Evolutionary conservation across 306 rosid species (phyloP).

Genomic region (Pyrus betulifolia): DNA sequence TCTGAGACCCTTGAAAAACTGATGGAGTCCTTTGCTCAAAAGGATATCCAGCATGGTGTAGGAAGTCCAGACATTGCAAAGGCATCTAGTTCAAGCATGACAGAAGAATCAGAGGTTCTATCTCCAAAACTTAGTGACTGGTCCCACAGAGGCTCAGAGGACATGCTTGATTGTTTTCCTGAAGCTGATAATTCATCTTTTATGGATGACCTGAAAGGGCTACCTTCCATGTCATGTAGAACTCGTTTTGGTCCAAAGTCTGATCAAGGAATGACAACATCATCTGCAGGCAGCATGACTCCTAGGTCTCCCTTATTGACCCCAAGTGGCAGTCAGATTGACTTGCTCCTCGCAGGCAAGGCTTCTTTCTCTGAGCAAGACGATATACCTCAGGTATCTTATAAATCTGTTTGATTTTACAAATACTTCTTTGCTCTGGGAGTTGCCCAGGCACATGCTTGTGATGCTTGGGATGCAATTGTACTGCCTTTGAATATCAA

Average conservation of each 20-base stretch:
- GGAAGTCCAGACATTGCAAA: conserved; percentile 97
- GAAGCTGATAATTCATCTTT: conserved; percentile 71
- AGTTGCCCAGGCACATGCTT: not conserved
- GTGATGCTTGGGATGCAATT: not conserved
- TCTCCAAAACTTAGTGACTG: conserved; percentile 96
- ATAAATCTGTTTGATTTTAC: conserved; percentile 1
- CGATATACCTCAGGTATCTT: conserved; percentile 83
- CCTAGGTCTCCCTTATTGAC: conserved; percentile 97
- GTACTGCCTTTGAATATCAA: not conserved
- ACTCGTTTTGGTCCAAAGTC: conserved; percentile 99
- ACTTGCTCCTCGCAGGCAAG: conserved; percentile 87
- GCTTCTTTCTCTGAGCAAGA: conserved; percentile 89
- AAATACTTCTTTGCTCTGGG: not conserved
- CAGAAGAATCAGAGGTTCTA: conserved; percentile 83
- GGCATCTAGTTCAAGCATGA: conserved; percentile 83
- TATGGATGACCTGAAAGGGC: conserved; percentile 90
- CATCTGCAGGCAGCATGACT: conserved; percentile 99
- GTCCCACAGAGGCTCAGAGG: conserved; percentile 97
- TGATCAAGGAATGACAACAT: conserved; percentile 97
- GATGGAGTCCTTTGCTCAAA: conserved; percentile 64
- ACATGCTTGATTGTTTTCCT: conserved; percentile 93
- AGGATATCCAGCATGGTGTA: conserved; percentile 65
- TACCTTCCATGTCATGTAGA: conserved; percentile 87
- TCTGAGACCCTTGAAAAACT: conserved; percentile 84
- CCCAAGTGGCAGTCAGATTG: conserved; percentile 92